Evolutionary conservation across 495 filamentous ascomycete genomes (phyloP).

Genomic region (Penicillium salamii): DNA sequence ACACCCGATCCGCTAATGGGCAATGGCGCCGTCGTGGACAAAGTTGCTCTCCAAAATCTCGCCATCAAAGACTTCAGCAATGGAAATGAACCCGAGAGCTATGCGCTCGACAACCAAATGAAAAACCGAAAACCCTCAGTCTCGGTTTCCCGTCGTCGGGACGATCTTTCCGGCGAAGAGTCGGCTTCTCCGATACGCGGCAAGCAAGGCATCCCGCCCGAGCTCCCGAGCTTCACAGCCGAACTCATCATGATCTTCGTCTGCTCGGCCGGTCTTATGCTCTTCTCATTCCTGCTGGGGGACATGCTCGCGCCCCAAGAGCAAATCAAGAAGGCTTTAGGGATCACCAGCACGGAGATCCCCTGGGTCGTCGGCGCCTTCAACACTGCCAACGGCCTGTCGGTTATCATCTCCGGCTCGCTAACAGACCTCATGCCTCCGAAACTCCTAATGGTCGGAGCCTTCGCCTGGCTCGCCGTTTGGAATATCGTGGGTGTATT

Average conservation of each 20-base stretch:
- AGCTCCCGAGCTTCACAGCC: slow-evolving; percentile 18
- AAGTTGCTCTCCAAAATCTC: slow-evolving; percentile 14
- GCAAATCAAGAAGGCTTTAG: slow-evolving; percentile 33
- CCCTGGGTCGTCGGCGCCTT: slow-evolving; percentile 45
- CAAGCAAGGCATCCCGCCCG: slow-evolving; percentile 22
- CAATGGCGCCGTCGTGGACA: slow-evolving; percentile 8
- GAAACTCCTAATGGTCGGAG: slow-evolving; percentile 38
- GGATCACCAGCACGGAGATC: slow-evolving; percentile 31
- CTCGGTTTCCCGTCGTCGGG: slow-evolving; percentile 16
- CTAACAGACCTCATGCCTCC: slow-evolving; percentile 42
- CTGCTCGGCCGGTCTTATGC: slow-evolving; percentile 42
- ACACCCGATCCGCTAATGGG: slow-evolving; percentile 24
- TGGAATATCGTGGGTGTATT: slow-evolving; percentile 42
- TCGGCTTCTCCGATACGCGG: slow-evolving; percentile 16
- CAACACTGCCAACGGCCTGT: slow-evolving; percentile 40
- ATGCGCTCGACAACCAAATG: slow-evolving; percentile 14
- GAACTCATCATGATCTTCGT: slow-evolving; percentile 42
- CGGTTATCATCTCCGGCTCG: slow-evolving; percentile 43
- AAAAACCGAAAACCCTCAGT: slow-evolving; percentile 15
- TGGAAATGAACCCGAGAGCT: slow-evolving; percentile 8
- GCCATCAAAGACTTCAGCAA: slow-evolving; percentile 11
- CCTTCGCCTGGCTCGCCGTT: slow-evolving; percentile 38
- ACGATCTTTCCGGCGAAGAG: slow-evolving; percentile 13
- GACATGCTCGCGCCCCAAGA: slow-evolving; percentile 40
- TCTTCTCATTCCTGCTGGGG: slow-evolving; percentile 43